These are phyloP conservation scores for Candida broadrunensis DNA, from an alignment of 805 yeast species.

Conservation along the genomic window DNA sequence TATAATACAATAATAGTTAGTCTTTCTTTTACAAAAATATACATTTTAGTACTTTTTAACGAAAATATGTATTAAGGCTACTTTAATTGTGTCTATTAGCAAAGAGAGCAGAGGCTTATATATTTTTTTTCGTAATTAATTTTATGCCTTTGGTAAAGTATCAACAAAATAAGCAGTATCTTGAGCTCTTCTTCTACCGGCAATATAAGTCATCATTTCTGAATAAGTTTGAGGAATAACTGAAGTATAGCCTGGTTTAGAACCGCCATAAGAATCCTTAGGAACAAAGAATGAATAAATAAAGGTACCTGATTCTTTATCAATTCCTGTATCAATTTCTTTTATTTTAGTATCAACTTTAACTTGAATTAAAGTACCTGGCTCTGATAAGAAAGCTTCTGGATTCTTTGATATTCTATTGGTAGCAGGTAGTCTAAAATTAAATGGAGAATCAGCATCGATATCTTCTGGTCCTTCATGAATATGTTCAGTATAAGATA, in stretches of 20 bases:
- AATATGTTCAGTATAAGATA: conserved; percentile 83
- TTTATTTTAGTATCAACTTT: conserved; percentile 82
- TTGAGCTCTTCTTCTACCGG: conserved; percentile 85
- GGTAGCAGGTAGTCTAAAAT: conserved; percentile 57
- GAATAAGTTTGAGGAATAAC: conserved; percentile 85
- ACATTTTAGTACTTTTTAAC: no score
- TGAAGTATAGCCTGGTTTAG: conserved; percentile 60
- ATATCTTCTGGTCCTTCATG: conserved; percentile 31
- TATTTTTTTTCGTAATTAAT: no score
- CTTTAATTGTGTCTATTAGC: no score
- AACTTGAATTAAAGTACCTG: conserved; percentile 90
- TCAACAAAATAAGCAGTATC: conserved; percentile 70
- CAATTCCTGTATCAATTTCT: conserved; percentile 56
- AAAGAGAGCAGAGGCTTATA: no score
- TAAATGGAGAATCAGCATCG: conserved; percentile 35
- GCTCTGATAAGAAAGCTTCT: conserved; percentile 60
- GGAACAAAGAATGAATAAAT: conserved; percentile 88
- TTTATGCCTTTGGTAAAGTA: conserved; percentile 24
- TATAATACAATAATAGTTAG: no score
- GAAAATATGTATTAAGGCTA: no score
- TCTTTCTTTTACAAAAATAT: no score
- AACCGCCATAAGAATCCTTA: conserved; percentile 41
- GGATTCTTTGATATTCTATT: conserved; percentile 49
- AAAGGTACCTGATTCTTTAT: conserved; percentile 79
- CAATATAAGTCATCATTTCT: conserved; percentile 89